Base-by-base conservation (phyloP, 352 stramenopile species). In the Phytophthora multivora region DNA sequence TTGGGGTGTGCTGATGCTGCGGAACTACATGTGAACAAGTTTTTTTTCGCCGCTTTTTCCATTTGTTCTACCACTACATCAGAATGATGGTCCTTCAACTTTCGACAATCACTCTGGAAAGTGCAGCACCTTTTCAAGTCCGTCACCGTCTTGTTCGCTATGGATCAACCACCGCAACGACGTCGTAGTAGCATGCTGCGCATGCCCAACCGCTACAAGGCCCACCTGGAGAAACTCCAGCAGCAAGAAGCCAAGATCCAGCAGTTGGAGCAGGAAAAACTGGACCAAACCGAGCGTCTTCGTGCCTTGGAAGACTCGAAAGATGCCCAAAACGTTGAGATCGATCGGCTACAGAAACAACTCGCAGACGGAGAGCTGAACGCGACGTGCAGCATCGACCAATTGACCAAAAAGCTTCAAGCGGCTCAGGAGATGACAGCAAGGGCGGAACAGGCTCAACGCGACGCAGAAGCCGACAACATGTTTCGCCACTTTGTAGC, bases 61-160 rank as follows among this genome's bases (percentile, higher is more conserved):
- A n/a, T n/a, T n/a, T n/a, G n/a, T n/a, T n/a, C n/a, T n/a, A n/a
- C n/a, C n/a, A n/a, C n/a, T n/a, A 28, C 25, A 2, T 28, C 15
- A 47, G 59, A 56, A 51, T 56, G 51, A 62, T 67, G 43, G 51
- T 51, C n/a, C 45, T 67, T 51, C 43, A 57, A 62, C 40, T 55
- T 62, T 28, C 21, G 4, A 18, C 46, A 51, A 19, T 56, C 36
- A 19, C 45, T 43, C 25, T 26, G 18, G 26, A 49, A 55, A 57
- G 55, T 45, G 25, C 45, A 36, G 33, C 12, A 28, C 33, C 11
- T 19, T 33, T 33, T 9, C 12, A 13, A 12, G 28, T 33, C 26
- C 28, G 28, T 12, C 28, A 13, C 13, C 15, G 35, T 40, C 35
- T 40, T 40, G 35, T 40, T 40, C 35, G 8, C 35, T 5, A 40